Base-by-base conservation (phyloP, 108 stramenopile species). In the Discostella pseudostelligera region DNA sequence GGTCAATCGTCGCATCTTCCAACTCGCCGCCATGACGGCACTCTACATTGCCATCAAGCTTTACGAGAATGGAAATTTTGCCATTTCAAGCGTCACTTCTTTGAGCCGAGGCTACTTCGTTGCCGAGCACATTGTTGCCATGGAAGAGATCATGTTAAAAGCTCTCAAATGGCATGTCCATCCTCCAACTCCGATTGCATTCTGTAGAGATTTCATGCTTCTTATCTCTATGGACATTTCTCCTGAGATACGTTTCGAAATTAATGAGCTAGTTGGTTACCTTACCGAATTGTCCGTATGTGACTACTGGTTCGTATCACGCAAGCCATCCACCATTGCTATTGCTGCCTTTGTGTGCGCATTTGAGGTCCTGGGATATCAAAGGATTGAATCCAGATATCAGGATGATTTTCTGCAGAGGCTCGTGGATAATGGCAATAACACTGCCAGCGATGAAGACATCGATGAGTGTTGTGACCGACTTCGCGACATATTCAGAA, bases 21-120 rank as follows among this genome's bases (percentile, higher is more conserved):
- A 89, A 39, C 65, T 89, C 36, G 79, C 78, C 3, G 88, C 85
- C 19, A 86, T 89, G 83, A 89, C 80, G 8, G 56, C 76, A 11
- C 65, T 89, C n/a, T 84, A 83, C 65, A 70, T 89, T 22, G 83
- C 85, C 22, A 70, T 85, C 72, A 89, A 89, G 72, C 83, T 89
- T 28, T 70, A 76, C 43, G 85, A 86, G 53, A 78, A 72, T 1
- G 70, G 78, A 19, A 78, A 51, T 28, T 61, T 87, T 42, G 70
- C 69, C 28, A 86, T 87, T 79, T 57, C 74, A 6, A 72, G 75
- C 36, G 80, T 90, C 67, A 79, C 84, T 42, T 80, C 75, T n/a
- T 71, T 90, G 29, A 87, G 89, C 81, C 57, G 85, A 11, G 89
- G 89, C 5, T 81, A 76, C 62, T 90, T 87, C 57, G 58, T 55